Evolutionary conservation across 1,284 basidiomycete species (phyloP), one percentile per base, ranked within the genome.

Genomic region (Pulveroboletus sp.): DNA sequence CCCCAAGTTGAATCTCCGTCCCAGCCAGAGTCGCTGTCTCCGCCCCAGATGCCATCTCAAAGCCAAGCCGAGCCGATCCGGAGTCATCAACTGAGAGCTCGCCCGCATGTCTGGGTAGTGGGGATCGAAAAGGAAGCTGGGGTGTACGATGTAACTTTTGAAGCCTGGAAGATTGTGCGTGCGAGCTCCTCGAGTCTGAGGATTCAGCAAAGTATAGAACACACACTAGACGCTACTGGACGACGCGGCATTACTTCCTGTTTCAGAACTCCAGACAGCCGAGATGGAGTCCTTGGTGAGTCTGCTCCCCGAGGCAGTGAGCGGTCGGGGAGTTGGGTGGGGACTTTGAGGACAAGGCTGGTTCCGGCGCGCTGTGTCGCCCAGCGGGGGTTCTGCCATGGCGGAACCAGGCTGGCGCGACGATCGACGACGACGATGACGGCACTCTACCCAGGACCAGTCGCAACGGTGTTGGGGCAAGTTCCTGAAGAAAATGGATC

Each of bases 401-500:
- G 29, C 50, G 67, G 35, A 66, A 58, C 41, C 19, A 48, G 41
- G 43, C 40, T 24, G 50, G 48, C 48, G 53, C 40, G 52, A 56
- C 36, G 55, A 54, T 47, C 61, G 61, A 33, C 52, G 45, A 59
- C 60, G 66, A 65, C 64, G 65, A 75, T 75, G 75, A 66, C 70
- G 51, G 60, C 68, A 41, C 61, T 70, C 53, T 76, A 73, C 63
- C 68, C 75, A 12, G 63, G 68, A 19, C 67, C 71, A 49, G 57
- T 72, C 52, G 68, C 68, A 56, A 64, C 63, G 50, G 53, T 50
- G 53, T 32, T 69, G 43, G 62, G 70, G 1, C 63, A 53, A 41
- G 70, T 69, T 15, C 66, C 58, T 5, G 70, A 69, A 19, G 67
- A 72, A 50, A 56, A 43, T 43, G 64, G 71, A 41, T 75, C 78